Percentiles rank a stretch among this genome's conserved stretches.
Evolutionary conservation across 1,139 yeast species (phyloP).

Genomic region (Saccharomycopsis phalli): DNA sequence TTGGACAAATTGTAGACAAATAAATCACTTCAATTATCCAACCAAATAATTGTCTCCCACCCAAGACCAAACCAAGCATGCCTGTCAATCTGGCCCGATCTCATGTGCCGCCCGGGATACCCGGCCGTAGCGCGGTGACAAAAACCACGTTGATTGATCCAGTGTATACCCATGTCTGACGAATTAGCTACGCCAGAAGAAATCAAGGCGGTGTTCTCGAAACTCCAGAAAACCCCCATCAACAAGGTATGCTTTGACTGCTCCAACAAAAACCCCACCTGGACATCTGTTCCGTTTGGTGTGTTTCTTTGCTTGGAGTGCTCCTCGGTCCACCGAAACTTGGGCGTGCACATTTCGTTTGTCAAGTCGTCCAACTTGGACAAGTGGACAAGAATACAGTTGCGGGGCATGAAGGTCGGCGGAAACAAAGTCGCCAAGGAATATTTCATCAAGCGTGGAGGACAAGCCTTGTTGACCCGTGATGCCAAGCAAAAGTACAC

Average conservation of each 20-base stretch:
- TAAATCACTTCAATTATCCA: neutral
- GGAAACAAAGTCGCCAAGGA: conserved; percentile 85
- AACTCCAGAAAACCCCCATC: conserved; percentile 56
- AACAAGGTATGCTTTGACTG: conserved; percentile 91
- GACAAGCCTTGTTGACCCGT: conserved; percentile 52
- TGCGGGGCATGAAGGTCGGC: conserved; percentile 85
- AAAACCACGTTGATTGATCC: too few relatives aligned
- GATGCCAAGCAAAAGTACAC: conserved; percentile 77
- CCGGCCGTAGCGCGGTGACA: too few relatives aligned
- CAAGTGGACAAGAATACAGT: conserved; percentile 82
- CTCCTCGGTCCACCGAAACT: conserved; percentile 92
- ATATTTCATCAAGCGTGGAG: conserved; percentile 77
- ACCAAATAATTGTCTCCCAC: neutral
- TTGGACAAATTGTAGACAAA: too few relatives aligned
- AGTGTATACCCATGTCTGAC: conserved; percentile 41
- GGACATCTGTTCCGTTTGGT: conserved; percentile 97
- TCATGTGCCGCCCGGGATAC: neutral
- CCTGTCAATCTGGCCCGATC: neutral
- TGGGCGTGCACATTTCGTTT: conserved; percentile 94
- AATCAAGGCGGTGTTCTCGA: conserved; percentile 47
- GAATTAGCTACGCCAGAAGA: conserved; percentile 56
- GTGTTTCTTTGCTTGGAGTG: conserved; percentile 90
- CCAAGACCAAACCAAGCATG: neutral
- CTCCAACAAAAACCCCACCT: conserved; percentile 87
- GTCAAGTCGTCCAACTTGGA: conserved; percentile 90